Evolutionary conservation across 1,139 yeast genomes (phyloP), one percentile per base, ranked within the genome.

Genomic region (Insectozyma bohioensis): DNA sequence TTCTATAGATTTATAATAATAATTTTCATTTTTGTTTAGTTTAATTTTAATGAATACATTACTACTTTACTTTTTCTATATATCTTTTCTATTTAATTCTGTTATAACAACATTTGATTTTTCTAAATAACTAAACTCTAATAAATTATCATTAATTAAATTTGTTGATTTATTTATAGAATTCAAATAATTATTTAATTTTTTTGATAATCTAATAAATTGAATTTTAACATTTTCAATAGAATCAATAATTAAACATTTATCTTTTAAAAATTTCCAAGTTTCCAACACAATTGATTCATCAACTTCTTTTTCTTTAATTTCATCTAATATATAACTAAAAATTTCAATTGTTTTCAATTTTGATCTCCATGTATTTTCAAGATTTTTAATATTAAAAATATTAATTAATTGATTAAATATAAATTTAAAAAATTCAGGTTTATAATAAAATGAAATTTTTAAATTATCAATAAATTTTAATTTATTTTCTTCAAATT

Each of bases 221-320:
- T 78, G 80, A 14, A 81, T 56, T 39, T 81, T 71, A 2, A 83
- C 86, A 43, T 71, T 74, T 46, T 85, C 94, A 36, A 81, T 74
- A 28, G 74, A 72, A 27, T 69, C 70, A 23, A 61, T 62, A 5
- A 48, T 48, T 11, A 73, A 60, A 47, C 78, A 72, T 5, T 48
- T 36, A 3, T 44, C 34, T 5, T 41, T 30, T n/a, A 66, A 43
- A 23, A 45, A 42, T 1, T 34, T 23, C 67, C 69, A 63, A 20
- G 49, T 42, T 3, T 41, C 28, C 23, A 48, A 36, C 15, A 60
- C 35, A 2, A 48, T 36, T 15, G 51, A 48, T 17, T 34, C 28
- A 2, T 41, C 23, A 11, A 43, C 35, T n/a, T 28, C 22, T 28
- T 29, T 33, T 27, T 19, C 33, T 36, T 9, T 28, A 4, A 46